Evolutionary conservation across 2,329 filamentous ascomycete species (phyloP), one percentile per base, ranked within the genome.

Genomic region (Zarea fungicola): DNA sequence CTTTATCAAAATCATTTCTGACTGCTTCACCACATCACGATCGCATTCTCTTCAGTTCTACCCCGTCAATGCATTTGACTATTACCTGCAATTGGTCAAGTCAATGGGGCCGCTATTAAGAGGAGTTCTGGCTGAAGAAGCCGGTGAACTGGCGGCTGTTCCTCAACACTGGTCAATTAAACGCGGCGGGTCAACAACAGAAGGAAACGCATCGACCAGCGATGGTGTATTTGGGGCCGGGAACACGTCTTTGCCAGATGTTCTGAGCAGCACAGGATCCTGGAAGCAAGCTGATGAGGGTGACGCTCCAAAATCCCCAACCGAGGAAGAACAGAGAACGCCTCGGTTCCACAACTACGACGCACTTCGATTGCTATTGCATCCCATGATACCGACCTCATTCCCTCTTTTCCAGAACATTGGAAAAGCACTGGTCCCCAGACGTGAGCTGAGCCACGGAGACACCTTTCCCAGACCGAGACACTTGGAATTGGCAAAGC

Each of bases 341-440:
- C 60, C 71, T 19, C 69, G 72, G n/a, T 81, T 72, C 56, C 68
- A 86, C 62, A 99, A 97, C 64, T 89, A 85, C 34, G 82, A 86
- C 61, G 84, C 81, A 11, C 74, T 97, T 37, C 80, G 85, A 31
- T 84, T 84, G 56, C 73, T 97, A 10, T 75, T 97, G 11, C 85
- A 86, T 58, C 84, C 88, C 28, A 79, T 95, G 57, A 84, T 91
- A 19, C 83, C 83, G 8, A 84, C 85, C 3, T 85, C 91, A n/a
- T 86, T 89, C 16, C 84, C 87, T 1, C 87, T 97, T 57, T 86
- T 96, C 62, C 89, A 95, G 60, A 85, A 83, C 1, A 72, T 97
- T 36, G 92, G 92, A 11, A 93, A 89, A 64, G 81, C 86, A 14
- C 72, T 97, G 19, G 75, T 95, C 4, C 81, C 83, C 36, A 86